Conservation (phyloP, 1,284 basidiomycete genomes). For the Melampsora americana region DNA sequence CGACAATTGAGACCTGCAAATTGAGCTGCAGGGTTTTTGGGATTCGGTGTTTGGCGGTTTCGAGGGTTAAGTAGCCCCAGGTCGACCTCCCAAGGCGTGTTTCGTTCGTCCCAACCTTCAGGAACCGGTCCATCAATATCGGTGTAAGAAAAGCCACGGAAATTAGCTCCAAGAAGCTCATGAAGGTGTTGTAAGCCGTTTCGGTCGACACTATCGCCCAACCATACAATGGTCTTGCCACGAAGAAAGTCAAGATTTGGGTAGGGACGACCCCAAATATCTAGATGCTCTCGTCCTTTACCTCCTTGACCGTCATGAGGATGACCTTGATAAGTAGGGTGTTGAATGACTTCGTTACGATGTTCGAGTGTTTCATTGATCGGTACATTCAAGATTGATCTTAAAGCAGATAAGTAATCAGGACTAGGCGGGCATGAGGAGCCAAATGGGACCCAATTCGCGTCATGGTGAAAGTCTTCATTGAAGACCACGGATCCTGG, state of each 20-base stretch:
- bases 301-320: background rate
- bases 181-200: constrained; percentile 49
- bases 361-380: background rate
- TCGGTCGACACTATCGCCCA: constrained; percentile 51
- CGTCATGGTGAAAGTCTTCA: constrained; percentile 44
- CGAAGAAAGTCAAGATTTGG: constrained; percentile 46
- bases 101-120: constrained; percentile 13
- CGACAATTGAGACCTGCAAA: constrained; percentile 47
- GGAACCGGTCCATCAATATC: constrained; percentile 15
- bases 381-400: constrained; percentile 42
- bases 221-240: constrained; percentile 49
- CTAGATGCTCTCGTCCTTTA: background rate
- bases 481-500: constrained; percentile 47
- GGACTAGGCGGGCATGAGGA: constrained; percentile 47
- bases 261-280: constrained; percentile 22
- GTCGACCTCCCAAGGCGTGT: constrained; percentile 33
- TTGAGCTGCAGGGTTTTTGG: constrained; percentile 46
- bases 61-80: constrained; percentile 31
- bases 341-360: background rate
- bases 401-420: constrained; percentile 47
- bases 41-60: background rate
- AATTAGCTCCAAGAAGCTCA: constrained; percentile 43
- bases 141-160: constrained; percentile 1
- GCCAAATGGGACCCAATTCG: constrained; percentile 48
- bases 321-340: background rate